Conservation (phyloP, 1,139 yeast genomes). For the Saccharomyces hybrid region DNA sequence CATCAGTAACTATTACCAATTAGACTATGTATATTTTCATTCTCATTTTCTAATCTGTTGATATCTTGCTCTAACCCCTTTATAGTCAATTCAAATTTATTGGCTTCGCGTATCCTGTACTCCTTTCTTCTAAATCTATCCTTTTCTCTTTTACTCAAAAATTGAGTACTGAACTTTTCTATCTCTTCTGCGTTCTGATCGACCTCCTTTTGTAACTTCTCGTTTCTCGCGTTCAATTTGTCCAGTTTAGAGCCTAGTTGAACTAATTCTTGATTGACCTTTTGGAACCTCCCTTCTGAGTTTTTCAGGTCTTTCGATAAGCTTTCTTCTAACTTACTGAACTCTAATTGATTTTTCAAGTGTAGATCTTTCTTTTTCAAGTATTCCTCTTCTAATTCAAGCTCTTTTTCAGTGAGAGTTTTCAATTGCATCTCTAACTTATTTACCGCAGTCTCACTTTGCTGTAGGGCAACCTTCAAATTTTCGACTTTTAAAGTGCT, state of each 20-base stretch:
- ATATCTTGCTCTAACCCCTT: conserved; percentile 32
- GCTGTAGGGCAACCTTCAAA: conserved; percentile 37
- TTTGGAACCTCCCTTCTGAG: conserved; percentile 10
- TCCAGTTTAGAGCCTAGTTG: conserved; percentile 34
- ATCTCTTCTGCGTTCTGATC: conserved; percentile 29
- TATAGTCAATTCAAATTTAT: conserved; percentile 26
- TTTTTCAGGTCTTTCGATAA: conserved; percentile 25
- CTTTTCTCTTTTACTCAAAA: conserved; percentile 24
- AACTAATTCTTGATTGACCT: conserved; percentile 32
- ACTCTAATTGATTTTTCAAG: conserved; percentile 33
- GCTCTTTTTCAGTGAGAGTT: conserved; percentile 31
- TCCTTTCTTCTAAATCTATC: conserved; percentile 29
- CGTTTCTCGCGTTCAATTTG: conserved; percentile 31
- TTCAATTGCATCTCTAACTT: conserved; percentile 36
- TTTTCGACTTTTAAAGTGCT: conserved; percentile 40
- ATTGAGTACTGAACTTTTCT: conserved; percentile 24
- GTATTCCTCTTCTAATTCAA: conserved; percentile 36
- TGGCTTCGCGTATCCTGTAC: conserved; percentile 20
- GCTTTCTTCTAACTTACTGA: conserved; percentile 32
- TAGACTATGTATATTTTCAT: conserved; percentile 18
- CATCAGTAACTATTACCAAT: conserved; percentile 7
- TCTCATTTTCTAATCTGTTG: conserved; percentile 27
- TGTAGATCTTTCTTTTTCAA: conserved; percentile 35
- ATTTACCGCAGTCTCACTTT: conserved; percentile 36
- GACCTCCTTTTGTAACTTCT: conserved; percentile 32